Evolutionary conservation across 1,284 basidiomycete species (phyloP).

Genomic region (Ceratobasidium sp.): DNA sequence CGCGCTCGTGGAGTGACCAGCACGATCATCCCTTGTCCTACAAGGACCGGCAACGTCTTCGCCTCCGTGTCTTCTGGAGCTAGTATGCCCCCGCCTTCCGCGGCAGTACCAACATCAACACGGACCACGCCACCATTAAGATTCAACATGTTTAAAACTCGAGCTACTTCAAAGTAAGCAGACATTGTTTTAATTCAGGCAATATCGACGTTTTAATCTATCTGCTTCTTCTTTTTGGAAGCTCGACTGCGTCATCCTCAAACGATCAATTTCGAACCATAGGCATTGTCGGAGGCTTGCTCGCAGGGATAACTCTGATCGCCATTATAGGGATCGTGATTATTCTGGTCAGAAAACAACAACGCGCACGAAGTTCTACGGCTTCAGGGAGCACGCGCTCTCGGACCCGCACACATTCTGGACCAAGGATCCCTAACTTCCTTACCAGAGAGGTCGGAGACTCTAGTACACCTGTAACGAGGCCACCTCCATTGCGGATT

Average conservation of each 20-base stretch:
- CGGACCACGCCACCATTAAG: not conserved
- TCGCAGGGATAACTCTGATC: slow-evolving; percentile 32
- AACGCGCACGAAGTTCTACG: slow-evolving; percentile 35
- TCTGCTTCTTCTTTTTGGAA: slow-evolving; percentile 21
- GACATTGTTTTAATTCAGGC: not conserved
- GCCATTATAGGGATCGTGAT: slow-evolving; percentile 29
- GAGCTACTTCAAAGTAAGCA: slow-evolving; percentile 22
- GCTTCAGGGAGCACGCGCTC: slow-evolving; percentile 19
- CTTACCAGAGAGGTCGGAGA: slow-evolving; percentile 12
- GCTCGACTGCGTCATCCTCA: slow-evolving; percentile 2
- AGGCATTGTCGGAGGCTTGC: slow-evolving; percentile 42
- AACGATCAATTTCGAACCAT: slow-evolving; percentile 36
- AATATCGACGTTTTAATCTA: slow-evolving; percentile 27
- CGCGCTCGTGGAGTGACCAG: not conserved
- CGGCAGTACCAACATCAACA: slow-evolving; percentile 15
- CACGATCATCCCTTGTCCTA: not conserved
- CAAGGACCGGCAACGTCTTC: not conserved
- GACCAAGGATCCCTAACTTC: slow-evolving; percentile 5
- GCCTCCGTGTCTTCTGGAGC: not conserved
- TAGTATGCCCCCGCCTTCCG: slow-evolving; percentile 1
- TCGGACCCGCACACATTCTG: slow-evolving; percentile 41
- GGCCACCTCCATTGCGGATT: slow-evolving; percentile 22
- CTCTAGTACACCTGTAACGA: slow-evolving; percentile 21
- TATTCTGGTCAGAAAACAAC: slow-evolving; percentile 36
- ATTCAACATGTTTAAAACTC: not conserved